These are phyloP conservation scores for Coprinopsis marcescibilis DNA, from an alignment of 768 basidiomycete species.

Conservation along the genomic window DNA sequence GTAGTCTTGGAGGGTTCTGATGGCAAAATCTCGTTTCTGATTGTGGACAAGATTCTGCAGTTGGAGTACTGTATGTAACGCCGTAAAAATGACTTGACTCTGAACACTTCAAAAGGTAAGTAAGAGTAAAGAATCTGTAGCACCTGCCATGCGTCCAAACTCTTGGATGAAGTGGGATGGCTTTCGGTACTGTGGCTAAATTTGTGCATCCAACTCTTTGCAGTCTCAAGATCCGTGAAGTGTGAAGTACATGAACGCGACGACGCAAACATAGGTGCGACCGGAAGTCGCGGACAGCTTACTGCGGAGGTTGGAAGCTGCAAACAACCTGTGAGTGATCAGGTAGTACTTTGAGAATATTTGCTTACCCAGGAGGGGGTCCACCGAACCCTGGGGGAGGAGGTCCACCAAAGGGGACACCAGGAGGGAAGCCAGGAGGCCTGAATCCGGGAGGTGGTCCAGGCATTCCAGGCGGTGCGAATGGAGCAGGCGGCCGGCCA, in stretches of 20 bases:
- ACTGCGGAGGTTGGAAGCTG: conserved; percentile 50
- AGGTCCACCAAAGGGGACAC: conserved; percentile 60
- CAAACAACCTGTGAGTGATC: background rate
- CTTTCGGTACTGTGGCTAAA: too few relatives aligned
- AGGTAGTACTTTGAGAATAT: background rate
- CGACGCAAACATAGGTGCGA: conserved; percentile 5
- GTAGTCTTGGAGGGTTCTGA: background rate
- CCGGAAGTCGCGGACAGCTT: conserved; percentile 10
- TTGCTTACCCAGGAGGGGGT: conserved; percentile 76
- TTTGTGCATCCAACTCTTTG: too few relatives aligned
- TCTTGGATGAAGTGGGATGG: too few relatives aligned
- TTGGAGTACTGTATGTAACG: conserved; percentile 3
- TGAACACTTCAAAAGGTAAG: too few relatives aligned
- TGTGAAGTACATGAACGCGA: too few relatives aligned
- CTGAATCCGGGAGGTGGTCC: conserved; percentile 84
- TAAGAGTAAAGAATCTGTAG: too few relatives aligned
- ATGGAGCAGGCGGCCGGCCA: conserved; percentile 65
- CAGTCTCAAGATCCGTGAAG: too few relatives aligned
- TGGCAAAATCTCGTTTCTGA: conserved; percentile 6
- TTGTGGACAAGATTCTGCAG: conserved; percentile 5
- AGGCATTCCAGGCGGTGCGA: conserved; percentile 73
- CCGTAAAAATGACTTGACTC: background rate
- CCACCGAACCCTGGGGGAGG: conserved; percentile 79
- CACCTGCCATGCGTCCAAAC: too few relatives aligned
- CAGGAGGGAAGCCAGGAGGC: conserved; percentile 78